A percentile compares a stretch with the other conserved stretches of the same genome.
Conservation (phyloP, 805 yeast genomes). For the Ogataea methanolica region DNA sequence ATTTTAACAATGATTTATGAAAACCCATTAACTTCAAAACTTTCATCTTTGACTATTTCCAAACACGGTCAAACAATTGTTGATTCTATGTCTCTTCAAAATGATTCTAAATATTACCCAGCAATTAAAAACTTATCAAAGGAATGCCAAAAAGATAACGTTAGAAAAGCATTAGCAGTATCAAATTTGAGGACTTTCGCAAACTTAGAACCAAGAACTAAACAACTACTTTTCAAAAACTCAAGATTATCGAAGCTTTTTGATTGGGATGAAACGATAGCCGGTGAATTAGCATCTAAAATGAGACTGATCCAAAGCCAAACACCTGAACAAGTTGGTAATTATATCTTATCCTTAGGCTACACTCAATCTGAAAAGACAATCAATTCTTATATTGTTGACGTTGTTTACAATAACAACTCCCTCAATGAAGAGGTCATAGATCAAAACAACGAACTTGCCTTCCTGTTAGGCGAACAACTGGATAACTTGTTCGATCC, state of each 20-base stretch:
- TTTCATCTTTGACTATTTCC: constrained; percentile 54
- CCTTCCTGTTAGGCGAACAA: constrained; percentile 76
- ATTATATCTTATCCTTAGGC: constrained; percentile 50
- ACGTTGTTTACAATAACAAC: constrained; percentile 59
- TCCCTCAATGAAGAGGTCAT: constrained; percentile 6
- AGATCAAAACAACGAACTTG: constrained; percentile 71
- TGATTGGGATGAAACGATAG: constrained; percentile 76
- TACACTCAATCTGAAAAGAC: constrained; percentile 41
- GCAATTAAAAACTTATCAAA: constrained; percentile 67
- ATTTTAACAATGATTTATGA: constrained; percentile 48
- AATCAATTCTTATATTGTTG: constrained; percentile 55
- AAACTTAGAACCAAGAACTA: constrained; percentile 36
- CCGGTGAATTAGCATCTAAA: constrained; percentile 71
- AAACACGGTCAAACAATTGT: constrained; percentile 63
- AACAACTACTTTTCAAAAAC: constrained; percentile 10
- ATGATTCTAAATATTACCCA: constrained; percentile 66
- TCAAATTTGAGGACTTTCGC: constrained; percentile 66
- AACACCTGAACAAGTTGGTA: constrained; percentile 56
- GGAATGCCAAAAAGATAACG: constrained; percentile 48
- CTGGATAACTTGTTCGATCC: constrained; percentile 88
- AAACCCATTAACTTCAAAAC: constrained; percentile 38
- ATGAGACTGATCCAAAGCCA: constrained; percentile 52
- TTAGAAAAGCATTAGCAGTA: constrained; percentile 73
- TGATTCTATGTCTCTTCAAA: constrained; percentile 51
- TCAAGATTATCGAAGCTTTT: constrained; percentile 21